These are phyloP conservation scores for Ceratobasidium sp. DNA, from an alignment of 1,284 basidiomycete genomes.

Conservation along the genomic window DNA sequence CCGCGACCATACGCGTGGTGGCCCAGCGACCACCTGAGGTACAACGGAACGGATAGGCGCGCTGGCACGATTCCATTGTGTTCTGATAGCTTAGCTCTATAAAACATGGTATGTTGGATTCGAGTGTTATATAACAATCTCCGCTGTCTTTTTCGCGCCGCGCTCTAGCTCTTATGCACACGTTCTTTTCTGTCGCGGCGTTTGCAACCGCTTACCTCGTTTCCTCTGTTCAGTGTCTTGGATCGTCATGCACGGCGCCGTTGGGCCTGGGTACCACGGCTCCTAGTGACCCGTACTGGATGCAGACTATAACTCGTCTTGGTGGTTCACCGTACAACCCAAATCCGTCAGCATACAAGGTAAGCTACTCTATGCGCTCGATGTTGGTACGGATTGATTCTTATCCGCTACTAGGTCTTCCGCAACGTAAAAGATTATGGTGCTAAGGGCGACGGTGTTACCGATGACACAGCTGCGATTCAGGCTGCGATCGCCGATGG, in stretches of 20 bases:
- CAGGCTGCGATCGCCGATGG: constrained; percentile 55
- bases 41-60: background rate
- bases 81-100: background rate
- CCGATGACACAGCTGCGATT: constrained; percentile 56
- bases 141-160: too few species aligned
- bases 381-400: too few species aligned
- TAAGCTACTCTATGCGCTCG: too few species aligned
- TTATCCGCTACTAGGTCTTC: constrained; percentile 53
- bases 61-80: background rate
- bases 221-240: constrained; percentile 55
- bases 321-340: constrained; percentile 50
- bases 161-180: too few species aligned
- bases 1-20: background rate
- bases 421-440: constrained; percentile 58
- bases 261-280: constrained; percentile 65
- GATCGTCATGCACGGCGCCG: constrained; percentile 62
- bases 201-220: constrained; percentile 31
- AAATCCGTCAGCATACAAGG: too few species aligned
- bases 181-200: constrained; percentile 28
- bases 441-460: constrained; percentile 55
- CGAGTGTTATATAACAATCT: background rate
- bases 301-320: constrained; percentile 49
- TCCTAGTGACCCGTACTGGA: constrained; percentile 49
- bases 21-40: background rate
- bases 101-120: constrained; percentile 22